Evolutionary conservation across 192 early-diverging fungal species (phyloP).

Genomic region (Entomortierella lignicola): DNA sequence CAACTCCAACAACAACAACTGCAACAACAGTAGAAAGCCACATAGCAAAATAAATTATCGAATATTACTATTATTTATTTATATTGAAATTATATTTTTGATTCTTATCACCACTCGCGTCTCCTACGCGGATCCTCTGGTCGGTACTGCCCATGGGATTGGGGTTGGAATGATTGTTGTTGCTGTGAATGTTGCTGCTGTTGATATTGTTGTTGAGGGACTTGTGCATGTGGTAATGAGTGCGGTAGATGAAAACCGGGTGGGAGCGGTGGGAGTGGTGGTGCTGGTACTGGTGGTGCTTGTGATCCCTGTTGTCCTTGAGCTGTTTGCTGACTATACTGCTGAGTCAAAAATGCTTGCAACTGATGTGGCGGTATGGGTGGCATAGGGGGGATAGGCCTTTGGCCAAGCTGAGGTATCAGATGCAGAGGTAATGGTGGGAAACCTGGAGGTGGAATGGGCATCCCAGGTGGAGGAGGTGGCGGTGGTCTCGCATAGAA

Average conservation of each 20-base stretch:
- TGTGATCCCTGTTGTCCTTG: constrained; percentile 8
- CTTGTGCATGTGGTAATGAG: background rate
- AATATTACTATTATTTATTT: background rate
- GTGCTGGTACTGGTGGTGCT: background rate
- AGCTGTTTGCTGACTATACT: constrained; percentile 11
- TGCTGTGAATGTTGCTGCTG: constrained; percentile 1
- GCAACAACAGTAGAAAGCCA: background rate
- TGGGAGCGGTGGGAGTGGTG: constrained; percentile 5
- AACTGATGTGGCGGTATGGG: constrained; percentile 14
- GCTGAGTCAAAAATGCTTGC: constrained; percentile 30
- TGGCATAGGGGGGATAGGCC: constrained; percentile 21
- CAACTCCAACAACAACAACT: constrained; percentile 4
- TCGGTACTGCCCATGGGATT: background rate
- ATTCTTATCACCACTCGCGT: constrained; percentile 15
- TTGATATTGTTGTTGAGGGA: background rate
- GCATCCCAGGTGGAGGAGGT: constrained; percentile 1
- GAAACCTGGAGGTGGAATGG: constrained; percentile 18
- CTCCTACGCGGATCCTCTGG: constrained; percentile 16
- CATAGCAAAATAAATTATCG: too few species aligned
- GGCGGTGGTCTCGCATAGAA: constrained; percentile 12
- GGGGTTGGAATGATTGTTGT: constrained; percentile 1
- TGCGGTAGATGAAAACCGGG: constrained; percentile 7
- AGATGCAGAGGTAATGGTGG: constrained; percentile 21
- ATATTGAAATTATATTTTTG: background rate
- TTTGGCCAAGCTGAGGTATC: constrained; percentile 9